Evolutionary conservation across 495 filamentous ascomycete species (phyloP), one percentile per base, ranked within the genome.

Genomic region (Evernia prunastri): DNA sequence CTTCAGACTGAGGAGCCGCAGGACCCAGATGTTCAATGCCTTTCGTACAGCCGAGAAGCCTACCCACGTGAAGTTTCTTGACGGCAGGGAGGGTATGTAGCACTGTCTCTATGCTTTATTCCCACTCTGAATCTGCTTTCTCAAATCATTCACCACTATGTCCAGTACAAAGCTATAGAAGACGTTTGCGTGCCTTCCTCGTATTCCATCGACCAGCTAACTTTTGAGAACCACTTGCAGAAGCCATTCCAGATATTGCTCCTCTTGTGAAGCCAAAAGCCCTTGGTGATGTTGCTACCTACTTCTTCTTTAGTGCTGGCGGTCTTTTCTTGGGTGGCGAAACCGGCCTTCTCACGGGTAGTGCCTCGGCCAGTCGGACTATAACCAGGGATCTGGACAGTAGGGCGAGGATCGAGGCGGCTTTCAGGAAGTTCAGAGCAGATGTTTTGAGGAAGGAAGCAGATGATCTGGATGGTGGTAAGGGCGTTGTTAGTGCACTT

Each of bases 261-360:
- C 77, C 77, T 0, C 65, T 84, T 27, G 64, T 88, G 39, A 77
- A 81, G 43, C 86, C 86, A 0, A 82, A 81, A 5, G 72, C 75
- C 0, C 70, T 83, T 43, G 86, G 86, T 23, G 86, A 89, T 63
- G 66, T 84, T 37, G 83, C 83, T 17, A 84, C 87, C 0, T 87
- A 87, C 66, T 76, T 80, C 70, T 83, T 88, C 70, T 86, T 87
- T 37, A 78, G 79, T 18, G 64, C 78, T 3, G 86, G 84, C 45
- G 86, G 86, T 0, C 63, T 86, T 11, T 84, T 90, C 56, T 58
- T 89, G 15, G 86, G 87, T 36, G 86, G 87, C 29, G 86, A 89
- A 71, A 70, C 70, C 69, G 87, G 87, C 0, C 72, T 88, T 39
- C 67, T 86, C 47, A 79, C 77, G 0, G 87, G 87, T 4, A 77